Percentiles rank a stretch among this genome's conserved stretches.
Evolutionary conservation across 495 filamentous ascomycete species (phyloP).

Genomic region (Platismatia glauca): DNA sequence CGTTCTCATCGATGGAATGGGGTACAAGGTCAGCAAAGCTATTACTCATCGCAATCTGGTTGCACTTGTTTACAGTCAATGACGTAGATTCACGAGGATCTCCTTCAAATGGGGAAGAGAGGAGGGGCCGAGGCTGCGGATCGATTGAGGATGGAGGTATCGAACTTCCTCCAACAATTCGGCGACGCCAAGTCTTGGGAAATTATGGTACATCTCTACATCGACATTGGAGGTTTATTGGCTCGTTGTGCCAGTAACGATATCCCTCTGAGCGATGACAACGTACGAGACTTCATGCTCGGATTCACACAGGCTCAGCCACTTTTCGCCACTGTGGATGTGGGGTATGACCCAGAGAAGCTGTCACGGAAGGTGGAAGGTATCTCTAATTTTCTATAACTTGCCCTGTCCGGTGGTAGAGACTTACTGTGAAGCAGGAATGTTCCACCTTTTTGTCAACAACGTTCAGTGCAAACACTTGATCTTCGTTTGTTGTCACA

Average conservation of each 20-base stretch:
- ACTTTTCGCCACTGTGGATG: constrained; percentile 54
- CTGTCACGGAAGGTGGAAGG: constrained; percentile 52
- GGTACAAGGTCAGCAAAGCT: constrained; percentile 37
- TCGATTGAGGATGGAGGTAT: constrained; percentile 42
- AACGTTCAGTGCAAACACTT: constrained; percentile 59
- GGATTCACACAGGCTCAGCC: constrained; percentile 52
- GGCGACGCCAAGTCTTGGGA: constrained; percentile 43
- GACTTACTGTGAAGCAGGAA: constrained; percentile 30
- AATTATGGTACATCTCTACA: constrained; percentile 53
- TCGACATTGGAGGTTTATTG: constrained; percentile 48
- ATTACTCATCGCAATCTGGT: not conserved
- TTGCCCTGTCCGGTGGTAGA: not conserved
- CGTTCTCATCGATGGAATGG: constrained; percentile 54
- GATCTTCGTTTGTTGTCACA: constrained; percentile 55
- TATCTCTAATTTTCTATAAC: constrained; percentile 20
- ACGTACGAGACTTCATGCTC: constrained; percentile 45
- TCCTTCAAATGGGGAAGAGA: constrained; percentile 42
- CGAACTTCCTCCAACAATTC: constrained; percentile 35
- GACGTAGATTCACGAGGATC: constrained; percentile 45
- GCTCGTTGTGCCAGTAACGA: constrained; percentile 36
- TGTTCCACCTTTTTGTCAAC: constrained; percentile 48
- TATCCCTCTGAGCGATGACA: constrained; percentile 42
- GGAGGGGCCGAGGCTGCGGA: constrained; percentile 51
- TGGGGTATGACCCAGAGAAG: constrained; percentile 52
- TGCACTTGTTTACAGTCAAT: not conserved